Conservation (phyloP, 1,284 basidiomycete genomes). For the Ceratobasidium sp. region DNA sequence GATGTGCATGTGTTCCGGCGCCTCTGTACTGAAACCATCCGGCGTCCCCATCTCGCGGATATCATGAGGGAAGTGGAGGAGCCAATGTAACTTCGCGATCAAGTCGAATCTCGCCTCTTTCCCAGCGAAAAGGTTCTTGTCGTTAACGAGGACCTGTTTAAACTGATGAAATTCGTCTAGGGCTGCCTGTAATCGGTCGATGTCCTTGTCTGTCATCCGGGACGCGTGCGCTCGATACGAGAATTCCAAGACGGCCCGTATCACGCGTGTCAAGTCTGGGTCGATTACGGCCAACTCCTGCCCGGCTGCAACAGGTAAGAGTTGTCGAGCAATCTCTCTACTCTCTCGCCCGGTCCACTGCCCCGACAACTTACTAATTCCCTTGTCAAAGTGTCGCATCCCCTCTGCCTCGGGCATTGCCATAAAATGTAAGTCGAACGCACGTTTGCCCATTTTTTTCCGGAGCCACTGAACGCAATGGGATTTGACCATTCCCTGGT, state of each 20-base stretch:
- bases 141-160: slow-evolving; percentile 47
- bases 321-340: slow-evolving; percentile 55
- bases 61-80: slow-evolving; percentile 25
- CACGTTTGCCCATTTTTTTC: not conserved
- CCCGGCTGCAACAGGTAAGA: slow-evolving; percentile 21
- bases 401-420: slow-evolving; percentile 19
- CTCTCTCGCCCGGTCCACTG: slow-evolving; percentile 56
- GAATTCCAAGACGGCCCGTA: not conserved
- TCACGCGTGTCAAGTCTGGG: not conserved
- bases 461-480: slow-evolving; percentile 50
- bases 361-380: slow-evolving; percentile 50
- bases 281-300: not conserved
- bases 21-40: slow-evolving; percentile 48
- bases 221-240: not conserved
- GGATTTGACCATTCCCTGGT: slow-evolving; percentile 55
- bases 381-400: slow-evolving; percentile 36
- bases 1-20: slow-evolving; percentile 48
- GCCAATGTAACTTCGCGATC: slow-evolving; percentile 45
- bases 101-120: slow-evolving; percentile 48
- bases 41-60: slow-evolving; percentile 44
- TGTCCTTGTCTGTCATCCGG: not conserved
- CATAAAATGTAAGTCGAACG: slow-evolving; percentile 36
- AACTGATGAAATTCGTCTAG: slow-evolving; percentile 49
- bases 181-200: slow-evolving; percentile 41
- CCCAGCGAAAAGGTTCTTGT: not conserved